These are phyloP conservation scores for Schizosaccharomyces japonicus DNA, from an alignment of 805 yeast genomes.

Conservation along the genomic window DNA sequence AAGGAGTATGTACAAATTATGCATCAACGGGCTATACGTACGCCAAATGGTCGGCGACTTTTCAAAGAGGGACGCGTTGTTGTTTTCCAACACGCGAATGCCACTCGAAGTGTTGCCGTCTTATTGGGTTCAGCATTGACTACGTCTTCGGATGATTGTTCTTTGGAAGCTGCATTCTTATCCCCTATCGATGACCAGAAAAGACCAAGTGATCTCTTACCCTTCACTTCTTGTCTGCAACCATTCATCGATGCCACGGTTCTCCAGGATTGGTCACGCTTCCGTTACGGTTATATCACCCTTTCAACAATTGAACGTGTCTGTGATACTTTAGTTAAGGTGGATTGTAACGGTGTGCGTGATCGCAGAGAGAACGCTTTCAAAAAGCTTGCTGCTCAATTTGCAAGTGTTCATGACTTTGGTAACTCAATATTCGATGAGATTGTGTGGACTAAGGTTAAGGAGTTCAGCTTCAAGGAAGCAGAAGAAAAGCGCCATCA, in stretches of 20 bases:
- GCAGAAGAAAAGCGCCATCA: constrained; percentile 19
- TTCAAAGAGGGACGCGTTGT: constrained; percentile 16
- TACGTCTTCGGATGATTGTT: not conserved
- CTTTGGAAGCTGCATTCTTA: not conserved
- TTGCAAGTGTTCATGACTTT: constrained; percentile 5
- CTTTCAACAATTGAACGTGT: not conserved
- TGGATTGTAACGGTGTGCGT: not conserved
- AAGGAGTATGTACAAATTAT: constrained; percentile 24
- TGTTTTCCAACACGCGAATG: constrained; percentile 7
- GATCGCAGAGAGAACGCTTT: not conserved
- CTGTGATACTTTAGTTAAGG: not conserved
- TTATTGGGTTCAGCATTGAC: not conserved
- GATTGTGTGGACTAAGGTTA: constrained; percentile 19
- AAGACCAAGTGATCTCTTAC: not conserved
- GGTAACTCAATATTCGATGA: constrained; percentile 20
- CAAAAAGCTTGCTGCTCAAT: not conserved
- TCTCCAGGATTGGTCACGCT: not conserved
- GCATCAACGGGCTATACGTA: constrained; percentile 24
- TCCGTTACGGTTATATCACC: not conserved
- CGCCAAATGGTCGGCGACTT: constrained; percentile 25
- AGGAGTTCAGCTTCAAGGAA: constrained; percentile 19
- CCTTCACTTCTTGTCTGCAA: not conserved
- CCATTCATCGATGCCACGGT: not conserved
- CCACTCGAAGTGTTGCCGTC: constrained; percentile 2
- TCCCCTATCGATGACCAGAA: not conserved